phyloP scores from a whole-genome alignment of 495 filamentous ascomycete species.

The Aspergillus wentii region DNA sequence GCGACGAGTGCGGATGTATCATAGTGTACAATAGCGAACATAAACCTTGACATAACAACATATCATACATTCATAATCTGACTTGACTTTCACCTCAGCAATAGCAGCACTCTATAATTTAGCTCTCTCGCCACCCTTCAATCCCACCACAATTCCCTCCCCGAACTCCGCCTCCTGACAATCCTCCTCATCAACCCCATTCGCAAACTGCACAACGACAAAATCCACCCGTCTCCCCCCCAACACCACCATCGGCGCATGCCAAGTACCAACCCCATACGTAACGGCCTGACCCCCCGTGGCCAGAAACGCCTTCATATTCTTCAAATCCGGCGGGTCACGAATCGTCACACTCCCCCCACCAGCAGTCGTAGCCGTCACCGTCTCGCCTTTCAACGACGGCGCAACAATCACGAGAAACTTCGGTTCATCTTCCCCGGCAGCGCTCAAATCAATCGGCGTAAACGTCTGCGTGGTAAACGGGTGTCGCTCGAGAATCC shows the following conservation, averaged over 20 bases:
- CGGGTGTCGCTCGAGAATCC: conserved; percentile 86
- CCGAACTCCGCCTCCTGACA: conserved; percentile 74
- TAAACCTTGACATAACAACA: background rate
- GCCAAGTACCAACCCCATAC: conserved; percentile 90
- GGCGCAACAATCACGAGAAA: conserved; percentile 94
- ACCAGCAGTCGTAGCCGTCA: conserved; percentile 24
- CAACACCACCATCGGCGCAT: conserved; percentile 92
- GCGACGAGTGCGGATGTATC: conserved; percentile 17
- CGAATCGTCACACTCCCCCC: conserved; percentile 29
- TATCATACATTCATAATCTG: conserved; percentile 1
- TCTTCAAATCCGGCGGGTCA: conserved; percentile 69
- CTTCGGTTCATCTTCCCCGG: conserved; percentile 26
- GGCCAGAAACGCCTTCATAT: conserved; percentile 73
- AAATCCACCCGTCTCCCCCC: conserved; percentile 69
- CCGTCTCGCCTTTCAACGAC: conserved; percentile 37
- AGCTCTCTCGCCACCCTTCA: conserved; percentile 21
- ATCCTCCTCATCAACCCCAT: conserved; percentile 80
- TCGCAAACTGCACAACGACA: conserved; percentile 83
- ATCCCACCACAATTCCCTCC: conserved; percentile 31
- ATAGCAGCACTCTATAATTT: conserved; percentile 15
- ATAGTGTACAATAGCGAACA: conserved; percentile 1
- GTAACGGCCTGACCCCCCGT: conserved; percentile 80
- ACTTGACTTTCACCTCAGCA: background rate
- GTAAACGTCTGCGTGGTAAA: conserved; percentile 92
- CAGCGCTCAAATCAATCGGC: conserved; percentile 54